phyloP scores from a whole-genome alignment of 2,329 filamentous ascomycete species.

The Fusarium sp. region DNA sequence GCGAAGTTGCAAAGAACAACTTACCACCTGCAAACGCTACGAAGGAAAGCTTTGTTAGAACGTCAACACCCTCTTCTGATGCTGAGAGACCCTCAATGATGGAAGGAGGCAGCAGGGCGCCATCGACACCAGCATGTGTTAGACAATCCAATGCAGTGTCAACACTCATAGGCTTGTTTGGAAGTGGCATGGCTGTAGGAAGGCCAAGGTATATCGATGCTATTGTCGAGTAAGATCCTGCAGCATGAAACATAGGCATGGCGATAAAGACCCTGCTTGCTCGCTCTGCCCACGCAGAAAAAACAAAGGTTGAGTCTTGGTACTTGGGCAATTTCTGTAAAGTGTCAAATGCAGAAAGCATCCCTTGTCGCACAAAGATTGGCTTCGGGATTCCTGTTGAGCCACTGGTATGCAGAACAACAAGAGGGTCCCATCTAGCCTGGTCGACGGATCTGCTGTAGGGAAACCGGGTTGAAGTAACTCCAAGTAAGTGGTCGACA shows the following conservation, averaged over 20 bases:
- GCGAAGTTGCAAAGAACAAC: fast-evolving
- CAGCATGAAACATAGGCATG: conserved; percentile 21
- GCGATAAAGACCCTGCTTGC: not conserved
- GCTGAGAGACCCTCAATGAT: conserved; percentile 6
- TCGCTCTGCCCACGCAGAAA: not conserved
- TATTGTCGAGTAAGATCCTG: not conserved
- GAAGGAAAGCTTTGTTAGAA: not conserved
- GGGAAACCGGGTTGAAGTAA: not conserved
- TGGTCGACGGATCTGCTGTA: not conserved
- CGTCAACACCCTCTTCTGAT: not conserved
- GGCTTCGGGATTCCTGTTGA: conserved; percentile 16
- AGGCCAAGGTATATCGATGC: fast-evolving
- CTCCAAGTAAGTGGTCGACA: not conserved
- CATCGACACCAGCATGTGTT: not conserved
- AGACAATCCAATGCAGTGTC: not conserved
- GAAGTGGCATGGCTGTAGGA: not conserved
- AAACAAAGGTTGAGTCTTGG: fast-evolving
- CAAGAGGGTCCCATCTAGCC: conserved; percentile 10
- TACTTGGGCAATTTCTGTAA: fast-evolving
- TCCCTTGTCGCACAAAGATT: not conserved
- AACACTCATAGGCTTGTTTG: not conserved
- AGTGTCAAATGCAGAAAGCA: not conserved
- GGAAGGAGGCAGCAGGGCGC: not conserved
- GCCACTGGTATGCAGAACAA: conserved; percentile 18
- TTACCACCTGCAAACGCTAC: conserved; percentile 5